These are phyloP conservation scores for Halophytophthora batemanensis DNA, from an alignment of 352 stramenopile species.

Conservation along the genomic window DNA sequence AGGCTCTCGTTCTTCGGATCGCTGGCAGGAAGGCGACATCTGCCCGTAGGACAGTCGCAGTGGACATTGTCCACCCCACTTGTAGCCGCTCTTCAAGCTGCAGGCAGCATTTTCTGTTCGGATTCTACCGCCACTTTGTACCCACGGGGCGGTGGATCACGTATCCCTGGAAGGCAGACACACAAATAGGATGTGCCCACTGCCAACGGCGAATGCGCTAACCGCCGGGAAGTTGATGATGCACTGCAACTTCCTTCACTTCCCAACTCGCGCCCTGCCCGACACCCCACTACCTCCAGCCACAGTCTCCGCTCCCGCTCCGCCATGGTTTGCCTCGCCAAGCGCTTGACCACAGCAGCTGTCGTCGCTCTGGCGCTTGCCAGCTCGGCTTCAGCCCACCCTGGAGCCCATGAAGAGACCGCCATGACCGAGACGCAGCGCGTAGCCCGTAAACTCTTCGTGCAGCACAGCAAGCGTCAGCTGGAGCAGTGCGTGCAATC, in stretches of 20 bases:
- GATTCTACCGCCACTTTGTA: no score
- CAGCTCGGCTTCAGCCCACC: neutral
- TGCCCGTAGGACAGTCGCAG: no score
- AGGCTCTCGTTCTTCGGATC: no score
- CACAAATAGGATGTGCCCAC: no score
- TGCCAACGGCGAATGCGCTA: no score
- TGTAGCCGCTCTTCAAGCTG: no score
- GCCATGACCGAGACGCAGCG: neutral
- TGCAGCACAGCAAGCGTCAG: neutral
- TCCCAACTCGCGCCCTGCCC: neutral
- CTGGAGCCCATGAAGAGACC: neutral
- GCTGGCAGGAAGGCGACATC: no score
- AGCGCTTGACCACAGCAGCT: neutral
- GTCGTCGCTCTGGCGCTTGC: neutral
- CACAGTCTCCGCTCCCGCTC: neutral
- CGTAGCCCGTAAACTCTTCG: neutral
- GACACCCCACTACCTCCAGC: neutral
- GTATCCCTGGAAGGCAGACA: no score
- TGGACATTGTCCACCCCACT: no score
- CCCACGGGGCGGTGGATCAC: no score
- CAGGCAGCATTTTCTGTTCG: no score
- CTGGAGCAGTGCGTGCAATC: neutral
- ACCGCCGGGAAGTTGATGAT: no score
- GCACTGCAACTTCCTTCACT: neutral
- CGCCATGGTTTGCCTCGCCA: neutral